phyloP scores from a whole-genome alignment of 73 alveolate genomes.

The Tetrahymena elliotti region DNA sequence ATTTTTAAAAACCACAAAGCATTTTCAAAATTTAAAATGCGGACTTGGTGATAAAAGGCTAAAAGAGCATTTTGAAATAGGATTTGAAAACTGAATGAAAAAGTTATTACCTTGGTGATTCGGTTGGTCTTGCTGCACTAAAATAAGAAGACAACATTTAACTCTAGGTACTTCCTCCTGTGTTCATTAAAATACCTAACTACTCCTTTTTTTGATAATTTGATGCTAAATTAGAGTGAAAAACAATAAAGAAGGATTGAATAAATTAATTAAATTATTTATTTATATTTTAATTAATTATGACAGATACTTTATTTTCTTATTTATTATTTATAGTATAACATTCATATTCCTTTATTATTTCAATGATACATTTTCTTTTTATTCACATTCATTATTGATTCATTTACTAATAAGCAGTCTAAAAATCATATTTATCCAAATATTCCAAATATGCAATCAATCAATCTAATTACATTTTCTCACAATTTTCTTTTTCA shows the following conservation, averaged over 20 bases:
- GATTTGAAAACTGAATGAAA: not conserved
- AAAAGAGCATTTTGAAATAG: not conserved
- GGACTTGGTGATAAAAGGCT: not conserved
- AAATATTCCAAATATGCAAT: not conserved
- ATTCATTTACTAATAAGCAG: not conserved
- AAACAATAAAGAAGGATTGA: not conserved
- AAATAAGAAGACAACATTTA: not conserved
- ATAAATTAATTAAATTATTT: not conserved
- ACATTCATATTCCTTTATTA: not conserved
- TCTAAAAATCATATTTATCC: not conserved
- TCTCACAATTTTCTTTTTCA: not conserved
- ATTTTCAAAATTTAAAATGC: not conserved
- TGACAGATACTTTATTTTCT: not conserved
- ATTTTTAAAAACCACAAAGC: not conserved
- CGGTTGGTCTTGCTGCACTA: not conserved
- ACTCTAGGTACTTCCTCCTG: not conserved
- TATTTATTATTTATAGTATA: not conserved
- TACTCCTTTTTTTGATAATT: not conserved
- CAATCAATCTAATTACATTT: too few relatives aligned
- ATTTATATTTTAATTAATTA: not conserved
- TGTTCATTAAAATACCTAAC: not conserved
- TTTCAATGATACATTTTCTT: not conserved
- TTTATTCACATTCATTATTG: not conserved
- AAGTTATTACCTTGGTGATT: not conserved
- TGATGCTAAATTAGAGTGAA: not conserved